phyloP scores from a whole-genome alignment of 176 grass and related monocot genomes.

The Oryza brachyantha region DNA sequence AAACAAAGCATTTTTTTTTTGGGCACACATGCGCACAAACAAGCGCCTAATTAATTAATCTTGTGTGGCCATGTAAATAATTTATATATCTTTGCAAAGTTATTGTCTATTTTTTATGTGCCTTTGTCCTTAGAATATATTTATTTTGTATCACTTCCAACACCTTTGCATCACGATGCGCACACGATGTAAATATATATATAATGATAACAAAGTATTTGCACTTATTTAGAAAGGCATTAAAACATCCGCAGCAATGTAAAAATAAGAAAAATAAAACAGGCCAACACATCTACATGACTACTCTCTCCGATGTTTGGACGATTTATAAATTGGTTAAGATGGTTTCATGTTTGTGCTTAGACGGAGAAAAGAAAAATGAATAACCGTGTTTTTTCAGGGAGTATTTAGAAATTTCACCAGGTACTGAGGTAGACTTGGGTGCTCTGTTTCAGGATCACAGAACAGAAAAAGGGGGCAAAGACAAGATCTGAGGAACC shows the following conservation, averaged over 20 bases:
- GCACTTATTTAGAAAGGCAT: not conserved
- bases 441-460: not conserved
- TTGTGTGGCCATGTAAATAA: no score
- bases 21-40: no score
- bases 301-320: not conserved
- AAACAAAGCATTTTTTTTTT: no score
- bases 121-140: no score
- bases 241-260: not conserved
- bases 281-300: no score
- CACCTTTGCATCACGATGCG: no score
- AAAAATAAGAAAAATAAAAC: not conserved
- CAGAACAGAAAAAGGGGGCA: not conserved
- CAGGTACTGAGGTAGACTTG: not conserved
- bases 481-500: conserved; percentile 8
- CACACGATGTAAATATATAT: no score
- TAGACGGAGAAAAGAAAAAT: not conserved
- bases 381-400: not conserved
- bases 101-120: no score
- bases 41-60: no score
- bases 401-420: not conserved
- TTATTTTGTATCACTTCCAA: no score
- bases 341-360: not conserved
- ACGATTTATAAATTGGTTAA: not conserved
- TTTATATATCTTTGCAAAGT: no score
- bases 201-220: no score